A percentile compares a stretch with the other conserved stretches of the same genome.
These are phyloP conservation scores for Graphiopsis chlorocephala DNA, from an alignment of 2,329 filamentous ascomycete genomes.

Conservation along the genomic window DNA sequence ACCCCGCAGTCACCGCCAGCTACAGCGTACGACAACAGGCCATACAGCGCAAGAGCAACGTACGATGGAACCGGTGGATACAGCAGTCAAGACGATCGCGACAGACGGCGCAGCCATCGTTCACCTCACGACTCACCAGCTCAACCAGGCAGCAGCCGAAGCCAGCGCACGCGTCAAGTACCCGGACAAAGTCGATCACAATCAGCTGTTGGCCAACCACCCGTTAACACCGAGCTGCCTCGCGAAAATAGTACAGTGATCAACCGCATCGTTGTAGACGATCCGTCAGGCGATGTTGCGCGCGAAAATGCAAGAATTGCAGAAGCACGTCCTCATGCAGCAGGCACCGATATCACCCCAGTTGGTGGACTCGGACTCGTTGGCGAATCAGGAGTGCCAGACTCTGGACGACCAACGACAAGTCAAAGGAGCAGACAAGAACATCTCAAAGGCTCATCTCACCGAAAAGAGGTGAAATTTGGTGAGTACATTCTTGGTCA, in stretches of 20 bases:
- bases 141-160: conserved; percentile 43
- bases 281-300: conserved; percentile 70
- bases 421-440: conserved; percentile 54
- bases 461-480: conserved; percentile 77
- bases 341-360: conserved; percentile 45
- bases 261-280: conserved; percentile 72
- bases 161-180: conserved; percentile 34
- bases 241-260: conserved; percentile 78
- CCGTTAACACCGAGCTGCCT: conserved; percentile 54
- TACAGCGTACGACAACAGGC: conserved; percentile 26
- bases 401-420: conserved; percentile 35
- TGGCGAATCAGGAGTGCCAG: conserved; percentile 50
- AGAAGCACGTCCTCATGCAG: conserved; percentile 50
- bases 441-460: conserved; percentile 51
- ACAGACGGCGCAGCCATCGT: conserved; percentile 35
- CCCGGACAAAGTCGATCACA: conserved; percentile 45
- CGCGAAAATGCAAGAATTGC: conserved; percentile 68
- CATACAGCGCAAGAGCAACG: conserved; percentile 25
- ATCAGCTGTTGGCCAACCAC: conserved; percentile 53
- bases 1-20: conserved; percentile 24
- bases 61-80: conserved; percentile 40
- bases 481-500: conserved; percentile 95
- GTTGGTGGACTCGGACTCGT: conserved; percentile 50
- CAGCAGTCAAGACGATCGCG: conserved; percentile 39
- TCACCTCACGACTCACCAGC: conserved; percentile 48